Percentiles rank a stretch among this genome's conserved stretches.
These are phyloP conservation scores for Begonia masoniana DNA, from an alignment of 306 rosid genomes.

Conservation along the genomic window DNA sequence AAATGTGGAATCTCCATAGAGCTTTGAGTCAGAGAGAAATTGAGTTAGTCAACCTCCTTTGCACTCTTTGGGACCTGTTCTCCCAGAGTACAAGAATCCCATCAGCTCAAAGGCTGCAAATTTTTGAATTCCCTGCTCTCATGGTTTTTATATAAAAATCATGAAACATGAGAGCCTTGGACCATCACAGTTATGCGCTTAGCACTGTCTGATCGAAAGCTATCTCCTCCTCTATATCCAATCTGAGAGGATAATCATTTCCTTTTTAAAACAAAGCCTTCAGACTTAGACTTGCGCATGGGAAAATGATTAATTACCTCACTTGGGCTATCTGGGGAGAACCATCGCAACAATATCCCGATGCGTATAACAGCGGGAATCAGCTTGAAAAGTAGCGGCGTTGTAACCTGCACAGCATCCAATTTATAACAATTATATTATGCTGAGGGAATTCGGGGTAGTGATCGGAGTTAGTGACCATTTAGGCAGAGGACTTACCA, in stretches of 20 bases:
- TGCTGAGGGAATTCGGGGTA: not conserved
- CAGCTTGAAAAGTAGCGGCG: constrained; percentile 94
- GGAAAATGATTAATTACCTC: constrained; percentile 44
- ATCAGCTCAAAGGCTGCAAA: constrained; percentile 23
- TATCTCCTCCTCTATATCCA: constrained; percentile 66
- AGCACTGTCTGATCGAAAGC: constrained; percentile 54
- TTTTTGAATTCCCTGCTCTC: constrained; percentile 15
- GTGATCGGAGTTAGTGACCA: not conserved
- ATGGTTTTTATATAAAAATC: constrained; percentile 27
- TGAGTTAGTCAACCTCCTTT: constrained; percentile 23
- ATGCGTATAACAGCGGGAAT: constrained; percentile 86
- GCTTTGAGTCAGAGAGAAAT: constrained; percentile 11
- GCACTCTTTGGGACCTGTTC: constrained; percentile 30
- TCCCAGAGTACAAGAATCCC: constrained; percentile 31
- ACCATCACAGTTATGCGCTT: constrained; percentile 66
- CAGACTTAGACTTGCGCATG: too few relatives aligned
- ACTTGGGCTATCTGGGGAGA: constrained; percentile 50
- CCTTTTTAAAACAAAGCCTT: constrained; percentile 3
- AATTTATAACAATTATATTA: constrained; percentile 13
- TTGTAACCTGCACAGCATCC: constrained; percentile 61
- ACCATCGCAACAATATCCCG: constrained; percentile 76
- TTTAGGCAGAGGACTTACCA: constrained; percentile 33
- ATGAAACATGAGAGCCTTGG: constrained; percentile 68
- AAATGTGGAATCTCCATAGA: constrained; percentile 16
- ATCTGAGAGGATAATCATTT: constrained; percentile 40